phyloP scores from a whole-genome alignment of 768 basidiomycete genomes.

The Tremella yokohamensis region DNA sequence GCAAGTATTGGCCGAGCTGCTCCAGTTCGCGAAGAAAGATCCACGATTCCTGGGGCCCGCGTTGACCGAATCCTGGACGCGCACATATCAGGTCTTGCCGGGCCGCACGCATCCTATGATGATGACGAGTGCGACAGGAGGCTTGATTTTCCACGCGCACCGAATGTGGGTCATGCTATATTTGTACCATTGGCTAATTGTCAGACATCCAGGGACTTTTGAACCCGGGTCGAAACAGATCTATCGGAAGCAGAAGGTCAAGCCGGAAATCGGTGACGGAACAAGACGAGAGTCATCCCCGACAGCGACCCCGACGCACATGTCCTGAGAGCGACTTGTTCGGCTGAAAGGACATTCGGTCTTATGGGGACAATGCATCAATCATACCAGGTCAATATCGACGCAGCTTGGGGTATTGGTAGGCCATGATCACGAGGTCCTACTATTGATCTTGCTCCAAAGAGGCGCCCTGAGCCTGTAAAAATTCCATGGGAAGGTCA shows the following conservation, averaged over 20 bases:
- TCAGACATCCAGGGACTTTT: slow-evolving; percentile 23
- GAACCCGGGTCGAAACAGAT: slow-evolving; percentile 20
- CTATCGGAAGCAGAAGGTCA: slow-evolving; percentile 12
- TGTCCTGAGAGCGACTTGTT: too few relatives aligned
- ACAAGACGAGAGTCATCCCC: too few relatives aligned
- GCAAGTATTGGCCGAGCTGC: slow-evolving; percentile 75
- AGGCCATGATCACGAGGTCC: too few relatives aligned
- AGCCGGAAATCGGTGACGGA: not conserved
- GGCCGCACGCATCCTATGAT: slow-evolving; percentile 94
- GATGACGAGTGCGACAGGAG: slow-evolving; percentile 82
- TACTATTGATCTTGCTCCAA: too few relatives aligned
- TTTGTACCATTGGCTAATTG: not conserved
- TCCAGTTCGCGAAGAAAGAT: slow-evolving; percentile 64
- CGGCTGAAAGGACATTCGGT: too few relatives aligned
- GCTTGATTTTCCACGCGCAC: slow-evolving; percentile 77
- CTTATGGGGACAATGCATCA: too few relatives aligned
- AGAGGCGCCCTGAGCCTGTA: too few relatives aligned
- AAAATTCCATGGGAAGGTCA: too few relatives aligned
- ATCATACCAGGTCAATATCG: too few relatives aligned
- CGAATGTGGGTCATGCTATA: slow-evolving; percentile 63
- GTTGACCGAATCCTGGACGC: slow-evolving; percentile 79
- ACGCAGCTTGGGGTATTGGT: too few relatives aligned
- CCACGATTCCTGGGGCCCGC: slow-evolving; percentile 71
- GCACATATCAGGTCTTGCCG: slow-evolving; percentile 91
- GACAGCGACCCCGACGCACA: too few relatives aligned